Base-by-base conservation (phyloP, 345 rosid genomes). In the Acer saccharum region DNA sequence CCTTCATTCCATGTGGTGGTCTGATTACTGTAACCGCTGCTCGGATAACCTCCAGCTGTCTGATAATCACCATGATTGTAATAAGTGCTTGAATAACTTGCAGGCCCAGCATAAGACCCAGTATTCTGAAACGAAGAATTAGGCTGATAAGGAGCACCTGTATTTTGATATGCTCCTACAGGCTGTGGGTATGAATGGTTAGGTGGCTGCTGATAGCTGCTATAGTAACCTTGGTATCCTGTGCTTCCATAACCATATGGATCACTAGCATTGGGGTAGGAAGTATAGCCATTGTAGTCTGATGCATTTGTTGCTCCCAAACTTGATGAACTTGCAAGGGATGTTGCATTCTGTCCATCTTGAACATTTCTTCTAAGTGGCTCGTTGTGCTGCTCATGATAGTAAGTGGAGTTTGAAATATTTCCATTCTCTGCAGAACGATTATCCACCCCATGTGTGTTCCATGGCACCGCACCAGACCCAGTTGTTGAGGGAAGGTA, bases 81-180 rank as follows among this genome's bases (percentile, higher is more conserved):
- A 89, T 97, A 93, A 92, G 97, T 89, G 91, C 92, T 85, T 87
- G 99, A 83, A 91, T 92, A 91, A 93, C 94, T 88, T 85, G 96
- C 81, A 86, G 98, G 88, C 91, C 90, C 98, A 89, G 97, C 90
- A 97, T 92, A 90, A 89, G 99, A 97, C 94, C 97, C 98, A 76
- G 97, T 85, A 90, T 94, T 97, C 97, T 89, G 99, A 94, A 93
- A 93, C 77, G 99, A 91, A 88, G 98, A 93, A 91, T 90, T 81
- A 90, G 98, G 98, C 94, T 94, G 98, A 90, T 89, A 93, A 93
- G 98, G 89, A 91, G 92, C 95, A 93, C 98, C 95, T 90, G 99
- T 89, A 83, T 91, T 97, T 89, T 93, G 98, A 90, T 94, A 97
- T 78, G 96, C 91, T 86, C 89, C 98, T 76, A 84, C 87, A 80